Percentiles rank a stretch among this genome's conserved stretches.
phyloP scores from a whole-genome alignment of 805 yeast genomes.

The Kregervanrija pseudodelftensis region DNA sequence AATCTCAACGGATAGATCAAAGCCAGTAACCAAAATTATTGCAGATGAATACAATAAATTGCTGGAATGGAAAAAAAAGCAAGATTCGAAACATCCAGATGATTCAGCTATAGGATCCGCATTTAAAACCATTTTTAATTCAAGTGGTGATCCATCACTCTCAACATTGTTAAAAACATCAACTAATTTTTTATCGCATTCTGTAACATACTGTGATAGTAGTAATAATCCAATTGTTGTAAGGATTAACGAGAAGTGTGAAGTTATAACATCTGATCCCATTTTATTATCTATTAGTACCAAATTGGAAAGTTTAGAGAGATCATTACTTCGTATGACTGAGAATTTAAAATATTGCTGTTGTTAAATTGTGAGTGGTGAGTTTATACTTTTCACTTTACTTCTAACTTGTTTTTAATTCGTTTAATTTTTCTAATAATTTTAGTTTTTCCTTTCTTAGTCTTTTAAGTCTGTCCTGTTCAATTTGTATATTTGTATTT shows the following conservation, averaged over 20 bases:
- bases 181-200: slow-evolving; percentile 50
- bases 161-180: slow-evolving; percentile 32
- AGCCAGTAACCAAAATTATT: slow-evolving; percentile 33
- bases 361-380: slow-evolving; percentile 1
- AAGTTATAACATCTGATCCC: slow-evolving; percentile 64
- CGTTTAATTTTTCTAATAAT: neutral
- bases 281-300: slow-evolving; percentile 53
- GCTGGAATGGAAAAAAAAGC: slow-evolving; percentile 23
- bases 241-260: slow-evolving; percentile 50
- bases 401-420: neutral
- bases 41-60: slow-evolving; percentile 32
- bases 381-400: neutral
- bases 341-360: slow-evolving; percentile 19
- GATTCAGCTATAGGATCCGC: slow-evolving; percentile 15
- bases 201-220: slow-evolving; percentile 49
- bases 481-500: no score
- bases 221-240: slow-evolving; percentile 38
- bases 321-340: slow-evolving; percentile 30
- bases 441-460: neutral
- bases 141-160: slow-evolving; percentile 23
- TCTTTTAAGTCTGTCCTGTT: no score
- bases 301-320: slow-evolving; percentile 57
- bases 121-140: slow-evolving; percentile 19
- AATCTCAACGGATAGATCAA: slow-evolving; percentile 38
- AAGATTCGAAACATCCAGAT: slow-evolving; percentile 4